Conservation (phyloP, 139 green algal species). For the Tetraselmis striata region DNA sequence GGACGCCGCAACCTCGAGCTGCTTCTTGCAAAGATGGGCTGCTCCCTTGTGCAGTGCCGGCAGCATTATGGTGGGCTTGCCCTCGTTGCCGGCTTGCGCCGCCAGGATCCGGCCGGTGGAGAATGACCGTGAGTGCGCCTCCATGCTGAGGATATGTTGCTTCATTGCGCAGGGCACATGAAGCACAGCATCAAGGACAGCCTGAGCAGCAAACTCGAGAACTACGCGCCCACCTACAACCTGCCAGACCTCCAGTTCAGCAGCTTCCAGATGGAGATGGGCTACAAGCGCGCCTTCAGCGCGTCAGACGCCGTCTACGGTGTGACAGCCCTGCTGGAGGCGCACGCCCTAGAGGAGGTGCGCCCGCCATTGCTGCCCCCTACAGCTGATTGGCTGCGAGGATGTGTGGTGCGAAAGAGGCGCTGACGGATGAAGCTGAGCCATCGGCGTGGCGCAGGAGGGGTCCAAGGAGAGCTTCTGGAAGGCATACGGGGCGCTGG, state of each 20-base stretch:
- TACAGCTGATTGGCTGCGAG: too few species aligned
- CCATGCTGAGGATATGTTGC: not conserved
- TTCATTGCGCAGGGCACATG: slow-evolving; percentile 38
- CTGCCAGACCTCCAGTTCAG: slow-evolving; percentile 40
- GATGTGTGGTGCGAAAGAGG: too few species aligned
- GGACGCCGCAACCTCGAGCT: slow-evolving; percentile 55
- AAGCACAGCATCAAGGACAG: slow-evolving; percentile 24
- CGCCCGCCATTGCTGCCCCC: too few species aligned
- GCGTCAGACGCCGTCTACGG: slow-evolving; percentile 50
- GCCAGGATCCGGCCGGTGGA: too few species aligned
- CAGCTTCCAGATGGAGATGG: slow-evolving; percentile 36
- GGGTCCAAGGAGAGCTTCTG: slow-evolving; percentile 9
- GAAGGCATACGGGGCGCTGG: slow-evolving; percentile 28
- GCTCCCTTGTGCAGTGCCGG: slow-evolving; percentile 46
- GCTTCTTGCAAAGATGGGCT: slow-evolving; percentile 71
- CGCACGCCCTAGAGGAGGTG: slow-evolving; percentile 5
- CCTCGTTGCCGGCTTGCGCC: too few species aligned
- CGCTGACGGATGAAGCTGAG: too few species aligned
- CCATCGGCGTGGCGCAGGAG: too few species aligned
- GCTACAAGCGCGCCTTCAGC: slow-evolving; percentile 27
- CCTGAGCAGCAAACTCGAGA: slow-evolving; percentile 24
- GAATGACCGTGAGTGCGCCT: not conserved
- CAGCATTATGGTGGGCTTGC: slow-evolving; percentile 29
- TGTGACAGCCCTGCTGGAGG: slow-evolving; percentile 47
- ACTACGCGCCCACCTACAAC: slow-evolving; percentile 32